Evolutionary conservation across 2,329 filamentous ascomycete genomes (phyloP), one percentile per base, ranked within the genome.

Genomic region (Cercospora nicotianae): DNA sequence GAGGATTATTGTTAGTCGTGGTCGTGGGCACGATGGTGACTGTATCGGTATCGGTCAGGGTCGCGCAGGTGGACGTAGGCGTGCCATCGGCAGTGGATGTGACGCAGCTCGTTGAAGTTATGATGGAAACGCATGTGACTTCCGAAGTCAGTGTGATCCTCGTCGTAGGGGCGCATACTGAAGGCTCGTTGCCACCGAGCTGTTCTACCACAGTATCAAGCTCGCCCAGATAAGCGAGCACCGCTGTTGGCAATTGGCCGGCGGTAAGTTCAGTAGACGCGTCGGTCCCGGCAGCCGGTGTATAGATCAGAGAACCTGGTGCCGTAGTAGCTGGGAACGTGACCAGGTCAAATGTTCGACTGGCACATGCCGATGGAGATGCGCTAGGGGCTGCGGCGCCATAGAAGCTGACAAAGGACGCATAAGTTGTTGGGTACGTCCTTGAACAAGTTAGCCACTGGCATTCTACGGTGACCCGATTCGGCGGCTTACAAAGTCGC

Each of bases 391-490:
- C 55, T 31, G 30, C 55, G 9, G 18, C 2, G 10, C 13, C 55
- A 5, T 5, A 33, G 55, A 59, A 59, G 55, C 31, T 59, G 55
- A 33, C 28, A 5, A 59, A 59, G n/a, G 55, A 59, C 28, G 55
- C 55, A 59, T 59, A 59, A 7, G 55, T 59, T 13, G 55, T 59
- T 36, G 55, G 55, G 31, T 12, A 59, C 9, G 55, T 59, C 55
- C 55, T 59, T 36, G 48, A 9, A 12, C 6, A 26, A 5, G n/a
- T 59, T 36, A 31, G 30, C 16, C 9, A 18, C 3, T 36, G 23
- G 28, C 7, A 31, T 33, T 33, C 4, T 5, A 33, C 2, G 6
- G 1, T 39, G 33, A 39, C 16, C 7, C 16, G 6, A 33, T 33
- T 58, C 26, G 28, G 9, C 5, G 23, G 12, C 55, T 59, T 33